Conservation (phyloP, 2,329 filamentous ascomycete species). For the Colletotrichum sp. region DNA sequence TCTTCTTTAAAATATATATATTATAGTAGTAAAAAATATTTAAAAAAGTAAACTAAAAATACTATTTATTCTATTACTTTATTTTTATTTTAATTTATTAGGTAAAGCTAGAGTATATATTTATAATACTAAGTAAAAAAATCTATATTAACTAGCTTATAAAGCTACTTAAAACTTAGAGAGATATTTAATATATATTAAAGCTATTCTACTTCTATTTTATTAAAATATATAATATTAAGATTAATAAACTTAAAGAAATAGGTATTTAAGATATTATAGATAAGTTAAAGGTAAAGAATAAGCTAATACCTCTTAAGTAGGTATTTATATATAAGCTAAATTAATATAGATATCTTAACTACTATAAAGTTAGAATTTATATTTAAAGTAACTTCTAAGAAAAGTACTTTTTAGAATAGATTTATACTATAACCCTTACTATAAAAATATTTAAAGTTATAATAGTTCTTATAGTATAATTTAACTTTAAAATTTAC, state of each 20-base stretch:
- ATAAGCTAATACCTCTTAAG: not conserved
- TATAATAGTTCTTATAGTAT: too few relatives aligned
- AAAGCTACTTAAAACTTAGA: not conserved
- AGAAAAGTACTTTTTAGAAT: too few relatives aligned
- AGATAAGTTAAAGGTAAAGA: too few relatives aligned
- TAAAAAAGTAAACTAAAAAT: not conserved
- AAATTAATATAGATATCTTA: not conserved
- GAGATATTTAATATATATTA: not conserved
- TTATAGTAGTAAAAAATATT: not conserved
- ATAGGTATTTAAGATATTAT: not conserved
- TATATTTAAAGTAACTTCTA: not conserved
- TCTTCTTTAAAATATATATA: not conserved
- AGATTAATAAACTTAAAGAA: not conserved
- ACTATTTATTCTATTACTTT: not conserved
- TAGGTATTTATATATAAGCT: not conserved
- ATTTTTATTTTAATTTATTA: not conserved
- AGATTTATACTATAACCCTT: too few relatives aligned
- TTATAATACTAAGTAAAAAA: not conserved
- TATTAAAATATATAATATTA: not conserved
- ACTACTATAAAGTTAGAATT: not conserved
- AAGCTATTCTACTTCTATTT: not conserved
- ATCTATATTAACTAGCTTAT: not conserved
- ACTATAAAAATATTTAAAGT: too few relatives aligned
- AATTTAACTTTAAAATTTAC: too few relatives aligned
- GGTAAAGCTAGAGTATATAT: not conserved